Base-by-base conservation (phyloP, 208 protist species). In the Acanthamoeba quina region DNA sequence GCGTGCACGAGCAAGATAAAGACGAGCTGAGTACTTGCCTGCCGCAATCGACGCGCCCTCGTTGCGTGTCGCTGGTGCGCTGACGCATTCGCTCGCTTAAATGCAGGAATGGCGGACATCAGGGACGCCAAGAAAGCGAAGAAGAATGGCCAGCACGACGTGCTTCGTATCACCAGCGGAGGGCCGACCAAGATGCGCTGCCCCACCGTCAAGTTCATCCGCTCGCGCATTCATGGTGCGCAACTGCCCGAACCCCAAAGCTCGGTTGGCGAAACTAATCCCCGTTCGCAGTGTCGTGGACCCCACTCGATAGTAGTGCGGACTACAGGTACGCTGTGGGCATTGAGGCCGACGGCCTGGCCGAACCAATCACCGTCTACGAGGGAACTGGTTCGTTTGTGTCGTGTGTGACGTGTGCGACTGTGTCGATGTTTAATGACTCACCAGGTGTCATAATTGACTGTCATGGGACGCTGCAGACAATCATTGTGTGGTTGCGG, bases 121-220 rank as follows among this genome's bases (percentile, higher is more conserved):
- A 34, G 70, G 15, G 70, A 80, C 21, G 70, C 41, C 0, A 80
- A 49, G 29, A 80, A 47, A 11, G 70, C 34, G 5, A 11, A 31
- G 26, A 44, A 80, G 31, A 49, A 17, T 1, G 17, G 41, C 2
- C 29, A 19, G 29, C 41, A 37, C 34, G 19, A 80, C 5, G 70
- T 80, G 34, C 70, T 80, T 5, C 70, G 70, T 6, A 80, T 80
- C 70, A 80, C 70, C 31, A 80, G 70, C 41, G 70, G 70, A 34
- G 70, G 3, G 31, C 70, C 70, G 5, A 3, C 29, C 34, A 34
- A 44, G 19, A 15, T 80, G 10, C 70, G 31, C 41, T 80, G 70
- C 34, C 70, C 70, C 7, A 80, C 29, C 2, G 70, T 80, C 70
- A 68, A 68, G 7, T 15, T 68, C 26, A 3, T 60, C 21, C 54